Evolutionary conservation across 192 early-diverging fungal genomes (phyloP).

Genomic region (Coemansia furcata): DNA sequence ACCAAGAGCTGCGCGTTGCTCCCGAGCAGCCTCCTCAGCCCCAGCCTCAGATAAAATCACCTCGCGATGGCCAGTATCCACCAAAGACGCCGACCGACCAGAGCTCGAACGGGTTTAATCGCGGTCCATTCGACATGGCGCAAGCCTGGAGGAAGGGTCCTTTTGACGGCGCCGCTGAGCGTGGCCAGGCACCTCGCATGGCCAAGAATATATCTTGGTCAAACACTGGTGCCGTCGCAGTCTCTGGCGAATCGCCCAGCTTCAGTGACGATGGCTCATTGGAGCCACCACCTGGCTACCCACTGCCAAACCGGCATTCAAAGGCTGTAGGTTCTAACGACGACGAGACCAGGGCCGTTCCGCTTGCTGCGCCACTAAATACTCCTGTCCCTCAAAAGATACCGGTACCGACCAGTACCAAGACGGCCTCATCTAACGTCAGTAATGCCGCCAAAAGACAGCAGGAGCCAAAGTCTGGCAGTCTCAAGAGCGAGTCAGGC

Average conservation of each 20-base stretch:
- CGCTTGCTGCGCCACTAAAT: conserved; percentile 29
- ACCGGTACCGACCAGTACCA: conserved; percentile 18
- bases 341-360: conserved; percentile 10
- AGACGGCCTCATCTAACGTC: neutral
- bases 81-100: conserved; percentile 12
- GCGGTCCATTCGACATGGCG: neutral
- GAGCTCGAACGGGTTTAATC: conserved; percentile 6
- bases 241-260: conserved; percentile 17
- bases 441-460: conserved; percentile 7
- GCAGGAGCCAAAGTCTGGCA: conserved; percentile 15
- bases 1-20: conserved; percentile 42
- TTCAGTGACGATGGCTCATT: conserved; percentile 30
- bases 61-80: conserved; percentile 21
- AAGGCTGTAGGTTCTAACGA: neutral
- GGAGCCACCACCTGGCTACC: conserved; percentile 13
- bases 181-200: conserved; percentile 18
- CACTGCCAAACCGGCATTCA: conserved; percentile 5
- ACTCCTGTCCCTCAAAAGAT: conserved; percentile 41
- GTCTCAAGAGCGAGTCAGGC: conserved; percentile 11
- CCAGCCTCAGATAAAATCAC: neutral
- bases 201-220: conserved; percentile 35
- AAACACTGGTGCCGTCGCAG: conserved; percentile 19
- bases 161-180: conserved; percentile 20
- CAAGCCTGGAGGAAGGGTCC: conserved; percentile 23
- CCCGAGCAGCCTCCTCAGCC: conserved; percentile 34